Evolutionary conservation across 1,284 basidiomycete species (phyloP), one percentile per base, ranked within the genome.

Genomic region (Leccinum solheimii): DNA sequence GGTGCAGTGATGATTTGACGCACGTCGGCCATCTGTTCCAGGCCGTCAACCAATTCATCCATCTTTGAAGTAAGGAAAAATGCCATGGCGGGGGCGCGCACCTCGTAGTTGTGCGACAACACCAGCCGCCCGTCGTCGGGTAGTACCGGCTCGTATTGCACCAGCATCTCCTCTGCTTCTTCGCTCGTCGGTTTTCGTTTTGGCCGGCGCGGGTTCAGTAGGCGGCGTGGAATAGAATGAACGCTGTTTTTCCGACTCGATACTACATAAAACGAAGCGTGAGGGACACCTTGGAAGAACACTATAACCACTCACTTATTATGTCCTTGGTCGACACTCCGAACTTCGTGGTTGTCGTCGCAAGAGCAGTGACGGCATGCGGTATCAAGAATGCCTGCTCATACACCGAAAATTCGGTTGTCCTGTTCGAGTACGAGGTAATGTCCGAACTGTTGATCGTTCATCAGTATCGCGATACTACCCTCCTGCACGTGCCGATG

Each of bases 271-370:
- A 43, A 36, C 6, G 19, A 50, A 10, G n/a, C 30, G 26, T 55
- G 34, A 51, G 50, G 16, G 54, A 19, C 27, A 40, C n/a, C 26
- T 5, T 9, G n/a, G 16, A 58, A 58, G 9, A 45, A 60, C 2
- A 19, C 3, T 3, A 30, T n/a, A 16, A 55, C 5, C 40, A 79
- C 86, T 30, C 63, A 94, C 94, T 84, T 55, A 98, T 85, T 30
- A 98, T 77, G 68, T 97, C 92, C 74, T 94, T 95, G 55, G 84
- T 83, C 0, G 93, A 86, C 61, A 98, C 94, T 1, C 97, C 97
- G 66, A 89, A 93, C 73, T 90, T 92, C 1, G 94, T 96, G 14
- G 82, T 84, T 0, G 95, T 97, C 13, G 88, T 84, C 0, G 86
- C 77, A 21, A 97, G 74, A 0, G 91, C 83, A 10, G 84, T 86